Percentiles rank a stretch among this genome's conserved stretches.
Evolutionary conservation across 768 basidiomycete genomes (phyloP).

Genomic region (Naganishia onofrii): DNA sequence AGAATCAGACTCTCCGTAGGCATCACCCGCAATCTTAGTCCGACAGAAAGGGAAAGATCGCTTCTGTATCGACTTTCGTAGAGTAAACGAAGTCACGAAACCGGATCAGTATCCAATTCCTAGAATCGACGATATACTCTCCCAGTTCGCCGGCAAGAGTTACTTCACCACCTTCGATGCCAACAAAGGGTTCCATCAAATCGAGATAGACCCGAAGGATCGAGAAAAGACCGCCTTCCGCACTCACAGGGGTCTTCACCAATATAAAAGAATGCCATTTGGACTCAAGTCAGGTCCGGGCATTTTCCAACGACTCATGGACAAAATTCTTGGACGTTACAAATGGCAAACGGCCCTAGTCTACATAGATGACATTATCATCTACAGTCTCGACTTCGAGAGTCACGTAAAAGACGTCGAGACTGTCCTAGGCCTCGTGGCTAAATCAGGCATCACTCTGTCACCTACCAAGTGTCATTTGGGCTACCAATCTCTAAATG

Average conservation of each 20-base stretch:
- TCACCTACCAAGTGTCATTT: slow-evolving; percentile 13
- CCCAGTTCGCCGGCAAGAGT: slow-evolving; percentile 16
- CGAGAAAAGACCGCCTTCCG: slow-evolving; percentile 26
- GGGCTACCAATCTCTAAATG: slow-evolving; percentile 1
- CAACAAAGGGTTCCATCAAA: slow-evolving; percentile 22
- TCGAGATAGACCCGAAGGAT: slow-evolving; percentile 15
- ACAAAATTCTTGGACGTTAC: background rate
- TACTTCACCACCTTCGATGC: slow-evolving; percentile 30
- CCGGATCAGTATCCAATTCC: slow-evolving; percentile 31
- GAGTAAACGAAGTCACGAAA: slow-evolving; percentile 26
- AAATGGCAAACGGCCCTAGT: slow-evolving; percentile 11
- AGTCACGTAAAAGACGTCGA: slow-evolving; percentile 43
- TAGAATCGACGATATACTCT: slow-evolving; percentile 24
- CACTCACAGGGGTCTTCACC: slow-evolving; percentile 4
- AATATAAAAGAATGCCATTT: slow-evolving; percentile 18
- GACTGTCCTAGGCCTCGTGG: background rate
- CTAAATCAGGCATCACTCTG: background rate
- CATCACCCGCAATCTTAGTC: slow-evolving; percentile 28
- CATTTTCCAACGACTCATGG: slow-evolving; percentile 23
- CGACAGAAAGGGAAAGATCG: slow-evolving; percentile 31
- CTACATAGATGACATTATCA: slow-evolving; percentile 22
- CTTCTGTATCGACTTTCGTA: slow-evolving; percentile 30
- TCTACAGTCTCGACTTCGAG: slow-evolving; percentile 1
- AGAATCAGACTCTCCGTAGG: slow-evolving; percentile 31
- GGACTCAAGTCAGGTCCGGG: slow-evolving; percentile 8